Base-by-base conservation (phyloP, 106 monocot genomes). In the Triglochin maritima region DNA sequence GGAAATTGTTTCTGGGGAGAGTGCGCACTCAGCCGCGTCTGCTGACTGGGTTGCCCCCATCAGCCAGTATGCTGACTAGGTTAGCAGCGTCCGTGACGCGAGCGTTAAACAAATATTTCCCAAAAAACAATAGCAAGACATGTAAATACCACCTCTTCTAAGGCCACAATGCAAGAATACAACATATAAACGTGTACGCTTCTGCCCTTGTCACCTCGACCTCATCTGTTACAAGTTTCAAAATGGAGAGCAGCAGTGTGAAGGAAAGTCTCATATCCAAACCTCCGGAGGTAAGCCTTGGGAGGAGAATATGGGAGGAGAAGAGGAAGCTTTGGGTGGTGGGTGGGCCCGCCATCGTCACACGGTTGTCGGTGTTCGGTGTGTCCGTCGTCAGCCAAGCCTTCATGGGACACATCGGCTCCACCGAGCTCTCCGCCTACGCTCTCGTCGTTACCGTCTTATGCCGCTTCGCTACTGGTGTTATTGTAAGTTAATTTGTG, bases 311-410 rank as follows among this genome's bases (percentile, higher is more conserved):
- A 9, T 66, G 51, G 76, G 63, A 43, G 44, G 84, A 84, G 80
- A 66, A 80, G 65, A 84, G 77, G 84, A 84, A 80, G 80, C 65
- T 84, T 3, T 80, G 80, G 80, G 73, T 68, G 41, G 77, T 80
- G 43, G 84, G 80, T 1, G 84, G 72, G 42, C 84, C 84, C 41
- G 79, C 80, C 16, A 74, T 84, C 48, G 65, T 79, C 70, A 71
- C 77, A 17, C 47, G 80, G 45, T 73, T 77, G 66, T 67, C 77
- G 41, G 77, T 70, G 2, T 84, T 77, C 51, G 84, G 80, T 7
- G 62, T 80, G 11, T 65, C 70, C 10, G 71, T 80, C 11, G 74
- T 84, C 42, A 80, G 63, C 68, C 79, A 74, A 47, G 80, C 77
- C 14, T 84, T 84, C 70, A 70, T 84, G 64, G 84, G 84, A 44